These are phyloP conservation scores for Corynascus novoguineensis DNA, from an alignment of 495 filamentous ascomycete genomes.

Conservation along the genomic window DNA sequence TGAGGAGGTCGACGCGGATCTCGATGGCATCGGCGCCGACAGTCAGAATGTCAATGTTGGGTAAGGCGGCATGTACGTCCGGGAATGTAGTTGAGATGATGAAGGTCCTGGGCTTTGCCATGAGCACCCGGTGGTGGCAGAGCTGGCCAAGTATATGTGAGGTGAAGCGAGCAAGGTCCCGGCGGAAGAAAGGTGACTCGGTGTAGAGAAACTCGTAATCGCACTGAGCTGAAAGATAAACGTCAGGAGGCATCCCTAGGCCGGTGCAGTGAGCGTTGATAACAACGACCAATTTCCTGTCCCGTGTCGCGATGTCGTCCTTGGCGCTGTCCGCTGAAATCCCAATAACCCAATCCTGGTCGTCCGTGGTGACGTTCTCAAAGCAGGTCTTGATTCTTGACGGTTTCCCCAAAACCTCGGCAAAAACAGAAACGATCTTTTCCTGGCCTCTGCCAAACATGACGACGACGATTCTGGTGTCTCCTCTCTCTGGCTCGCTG, in stretches of 20 bases:
- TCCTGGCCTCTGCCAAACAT: conserved; percentile 58
- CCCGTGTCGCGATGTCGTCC: conserved; percentile 44
- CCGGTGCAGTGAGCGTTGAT: conserved; percentile 73
- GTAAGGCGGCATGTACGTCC: conserved; percentile 74
- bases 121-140: conserved; percentile 65
- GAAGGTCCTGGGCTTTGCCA: conserved; percentile 69
- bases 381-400: conserved; percentile 52
- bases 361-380: conserved; percentile 42
- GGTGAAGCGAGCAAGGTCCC: conserved; percentile 70
- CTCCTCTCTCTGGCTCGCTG: conserved; percentile 38
- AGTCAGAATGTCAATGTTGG: conserved; percentile 77
- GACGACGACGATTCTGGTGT: conserved; percentile 53
- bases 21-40: conserved; percentile 81
- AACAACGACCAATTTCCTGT: conserved; percentile 49
- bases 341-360: conserved; percentile 54
- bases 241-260: conserved; percentile 59
- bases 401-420: conserved; percentile 63
- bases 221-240: conserved; percentile 56
- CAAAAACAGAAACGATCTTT: conserved; percentile 59
- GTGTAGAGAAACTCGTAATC: conserved; percentile 84
- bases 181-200: conserved; percentile 60
- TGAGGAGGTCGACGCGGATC: conserved; percentile 72
- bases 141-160: conserved; percentile 72
- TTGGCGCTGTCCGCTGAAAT: conserved; percentile 50
- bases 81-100: conserved; percentile 84